A percentile compares a stretch with the other conserved stretches of the same genome.
phyloP scores from a whole-genome alignment of 306 rosid genomes.

The Rosa chinensis region DNA sequence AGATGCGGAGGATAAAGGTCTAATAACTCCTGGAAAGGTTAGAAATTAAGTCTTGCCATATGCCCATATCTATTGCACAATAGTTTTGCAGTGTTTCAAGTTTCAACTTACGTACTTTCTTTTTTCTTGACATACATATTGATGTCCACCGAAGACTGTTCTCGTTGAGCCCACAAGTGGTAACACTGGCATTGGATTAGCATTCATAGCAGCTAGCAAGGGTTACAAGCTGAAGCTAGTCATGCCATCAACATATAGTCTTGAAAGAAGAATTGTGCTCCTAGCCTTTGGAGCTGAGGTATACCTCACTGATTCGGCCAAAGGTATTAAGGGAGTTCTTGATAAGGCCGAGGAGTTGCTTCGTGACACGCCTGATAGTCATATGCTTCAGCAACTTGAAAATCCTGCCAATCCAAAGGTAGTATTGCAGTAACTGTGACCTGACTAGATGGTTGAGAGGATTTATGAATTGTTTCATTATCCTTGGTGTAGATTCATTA shows the following conservation, averaged over 20 bases:
- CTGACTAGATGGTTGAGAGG: slow-evolving; percentile 7
- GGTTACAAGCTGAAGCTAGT: slow-evolving; percentile 61
- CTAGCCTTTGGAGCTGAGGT: slow-evolving; percentile 86
- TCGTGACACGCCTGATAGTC: slow-evolving; percentile 51
- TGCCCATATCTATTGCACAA: background rate
- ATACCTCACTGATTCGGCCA: slow-evolving; percentile 57
- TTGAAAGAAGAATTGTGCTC: slow-evolving; percentile 65
- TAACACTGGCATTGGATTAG: slow-evolving; percentile 87
- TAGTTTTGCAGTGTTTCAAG: slow-evolving; percentile 23
- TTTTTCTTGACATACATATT: slow-evolving; percentile 23
- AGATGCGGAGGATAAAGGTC: slow-evolving; percentile 79
- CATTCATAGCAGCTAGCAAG: slow-evolving; percentile 66
- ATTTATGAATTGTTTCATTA: background rate
- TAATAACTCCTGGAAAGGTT: slow-evolving; percentile 87
- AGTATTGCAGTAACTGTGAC: slow-evolving; percentile 4
- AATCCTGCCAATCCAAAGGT: slow-evolving; percentile 77
- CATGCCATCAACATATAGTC: slow-evolving; percentile 61
- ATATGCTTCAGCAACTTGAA: slow-evolving; percentile 52
- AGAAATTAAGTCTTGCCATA: slow-evolving; percentile 4
- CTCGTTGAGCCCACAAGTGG: slow-evolving; percentile 79
- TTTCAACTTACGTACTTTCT: slow-evolving; percentile 22
- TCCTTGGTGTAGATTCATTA: slow-evolving; percentile 62
- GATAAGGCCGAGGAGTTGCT: slow-evolving; percentile 59
- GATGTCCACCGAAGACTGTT: slow-evolving; percentile 46
- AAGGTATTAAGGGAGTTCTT: slow-evolving; percentile 45